Conservation (phyloP, 495 filamentous ascomycete species). For the Tuber umbilicatum region DNA sequence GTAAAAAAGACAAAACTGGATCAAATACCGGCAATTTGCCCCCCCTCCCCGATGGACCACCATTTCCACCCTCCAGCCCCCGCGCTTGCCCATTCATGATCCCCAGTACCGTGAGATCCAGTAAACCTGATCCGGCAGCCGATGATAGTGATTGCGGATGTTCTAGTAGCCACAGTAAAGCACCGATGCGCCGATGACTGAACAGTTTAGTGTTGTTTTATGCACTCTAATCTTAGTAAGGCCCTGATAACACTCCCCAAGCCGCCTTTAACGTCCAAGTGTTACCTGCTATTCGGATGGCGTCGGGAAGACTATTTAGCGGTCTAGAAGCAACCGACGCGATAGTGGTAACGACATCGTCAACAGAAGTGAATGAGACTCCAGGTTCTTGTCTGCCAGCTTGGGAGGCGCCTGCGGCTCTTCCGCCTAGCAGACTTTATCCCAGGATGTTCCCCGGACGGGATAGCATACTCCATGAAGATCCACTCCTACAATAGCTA, state of each 20-base stretch:
- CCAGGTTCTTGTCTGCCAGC: constrained; percentile 25
- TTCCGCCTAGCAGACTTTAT: constrained; percentile 28
- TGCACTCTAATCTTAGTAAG: constrained; percentile 20
- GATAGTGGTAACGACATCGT: constrained; percentile 29
- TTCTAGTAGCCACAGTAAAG: constrained; percentile 17
- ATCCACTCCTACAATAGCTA: constrained; percentile 35
- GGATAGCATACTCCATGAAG: constrained; percentile 31
- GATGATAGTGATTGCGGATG: constrained; percentile 22
- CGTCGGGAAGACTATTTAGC: constrained; percentile 23
- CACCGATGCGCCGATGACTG: constrained; percentile 17
- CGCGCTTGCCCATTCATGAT: constrained; percentile 23
- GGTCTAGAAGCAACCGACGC: constrained; percentile 22
- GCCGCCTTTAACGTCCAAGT: constrained; percentile 27
- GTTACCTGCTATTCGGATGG: constrained; percentile 30
- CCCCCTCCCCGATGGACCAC: constrained; percentile 30
- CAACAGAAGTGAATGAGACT: constrained; percentile 29
- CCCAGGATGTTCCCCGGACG: constrained; percentile 25
- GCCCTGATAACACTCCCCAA: constrained; percentile 24
- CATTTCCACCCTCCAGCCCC: constrained; percentile 30
- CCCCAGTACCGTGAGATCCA: constrained; percentile 25
- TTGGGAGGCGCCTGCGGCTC: constrained; percentile 21
- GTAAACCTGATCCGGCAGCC: constrained; percentile 29
- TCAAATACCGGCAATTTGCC: constrained; percentile 31
- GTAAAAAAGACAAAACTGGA: constrained; percentile 15
- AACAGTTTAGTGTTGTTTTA: constrained; percentile 12